Base-by-base conservation (phyloP, 495 filamentous ascomycete genomes). In the Lophium mytilinum region DNA sequence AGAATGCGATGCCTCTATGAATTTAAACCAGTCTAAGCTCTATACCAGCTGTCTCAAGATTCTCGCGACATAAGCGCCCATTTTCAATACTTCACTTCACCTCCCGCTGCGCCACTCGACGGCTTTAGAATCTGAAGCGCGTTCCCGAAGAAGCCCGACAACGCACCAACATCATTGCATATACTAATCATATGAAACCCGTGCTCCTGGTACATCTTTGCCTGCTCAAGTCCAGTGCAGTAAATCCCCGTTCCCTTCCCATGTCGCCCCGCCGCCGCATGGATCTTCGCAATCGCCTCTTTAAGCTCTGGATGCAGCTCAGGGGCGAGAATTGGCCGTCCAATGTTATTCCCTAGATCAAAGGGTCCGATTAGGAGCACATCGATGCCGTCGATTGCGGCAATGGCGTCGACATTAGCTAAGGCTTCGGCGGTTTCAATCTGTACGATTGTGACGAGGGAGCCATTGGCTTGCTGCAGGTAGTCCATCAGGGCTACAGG, bases 211-310 rank as follows among this genome's bases (percentile, higher is more conserved):
- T 80, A 89, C 35, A 66, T 56, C 56, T 73, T 79, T 6, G 86
- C 81, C 65, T 89, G 82, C 58, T 80, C 76, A 0, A 83, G 85
- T 46, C 73, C 74, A 1, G 80, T 82, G 71, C 85, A 89, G 67
- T 87, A 93, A 52, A 95, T 90, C 33, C 85, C 89, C 39, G 80
- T 79, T 70, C 81, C 85, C 74, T 89, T 93, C 4, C 86, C 87
- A 0, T 83, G 80, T 9, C 70, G 74, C 37, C 77, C 73, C 2
- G 85, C 82, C 2, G 88, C 88, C 17, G 73, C 70, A 54, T 82
- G 64, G 49, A 89, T 79, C 17, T 76, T 78, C 37, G 75, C 71
- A 53, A 95, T 89, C 36, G 86, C 86, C 47, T 78, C 76, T 51
- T 85, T 73, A 34, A 90, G 71, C 62, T 88, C 81, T 0, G 77